These are phyloP conservation scores for Lentinula sp. DNA, from an alignment of 768 basidiomycete genomes.

Conservation along the genomic window DNA sequence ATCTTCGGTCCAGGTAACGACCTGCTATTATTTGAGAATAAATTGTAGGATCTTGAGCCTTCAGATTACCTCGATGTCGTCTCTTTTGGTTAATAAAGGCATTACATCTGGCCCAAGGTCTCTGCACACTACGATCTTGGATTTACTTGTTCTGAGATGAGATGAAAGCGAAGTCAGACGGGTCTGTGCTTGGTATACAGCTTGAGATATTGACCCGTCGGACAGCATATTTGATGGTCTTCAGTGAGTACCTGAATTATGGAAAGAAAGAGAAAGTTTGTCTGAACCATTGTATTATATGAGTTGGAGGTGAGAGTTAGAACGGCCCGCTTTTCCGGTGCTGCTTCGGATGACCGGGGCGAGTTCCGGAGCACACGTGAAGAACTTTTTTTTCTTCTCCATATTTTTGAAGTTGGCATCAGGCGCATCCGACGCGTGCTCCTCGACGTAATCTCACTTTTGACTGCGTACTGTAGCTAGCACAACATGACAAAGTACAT, in stretches of 20 bases:
- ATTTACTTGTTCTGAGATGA: constrained; percentile 11
- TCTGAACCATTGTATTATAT: no score
- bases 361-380: background rate
- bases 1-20: constrained; percentile 46
- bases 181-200: constrained; percentile 1
- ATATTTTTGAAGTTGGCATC: background rate
- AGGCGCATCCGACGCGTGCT: background rate
- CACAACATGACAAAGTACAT: constrained; percentile 88
- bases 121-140: constrained; percentile 52
- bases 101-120: constrained; percentile 60
- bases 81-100: constrained; percentile 41
- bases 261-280: no score
- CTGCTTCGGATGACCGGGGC: background rate
- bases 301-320: background rate
- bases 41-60: background rate
- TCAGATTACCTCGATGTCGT: constrained; percentile 46
- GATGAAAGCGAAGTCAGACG: constrained; percentile 20
- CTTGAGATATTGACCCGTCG: constrained; percentile 16
- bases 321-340: background rate
- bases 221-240: background rate
- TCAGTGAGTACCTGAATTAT: no score
- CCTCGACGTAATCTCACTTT: background rate
- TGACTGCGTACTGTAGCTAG: background rate
- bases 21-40: constrained; percentile 13
- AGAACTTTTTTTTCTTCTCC: background rate